phyloP scores from a whole-genome alignment of 106 monocot species.

The Dioscorea alata region DNA sequence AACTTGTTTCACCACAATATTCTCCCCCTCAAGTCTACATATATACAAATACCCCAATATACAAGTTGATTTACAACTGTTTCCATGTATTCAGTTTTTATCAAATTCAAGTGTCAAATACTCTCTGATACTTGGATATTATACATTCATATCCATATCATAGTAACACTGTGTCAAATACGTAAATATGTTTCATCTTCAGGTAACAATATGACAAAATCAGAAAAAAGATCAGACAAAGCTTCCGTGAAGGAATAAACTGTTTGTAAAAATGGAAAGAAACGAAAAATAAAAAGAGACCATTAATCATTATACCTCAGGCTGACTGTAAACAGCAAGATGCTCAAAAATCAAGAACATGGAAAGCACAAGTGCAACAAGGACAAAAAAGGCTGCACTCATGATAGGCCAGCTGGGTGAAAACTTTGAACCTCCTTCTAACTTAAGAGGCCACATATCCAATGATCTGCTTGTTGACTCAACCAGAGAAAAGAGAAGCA shows the following conservation, averaged over 20 bases:
- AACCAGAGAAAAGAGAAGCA: constrained; percentile 37
- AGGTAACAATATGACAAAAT: too few species aligned
- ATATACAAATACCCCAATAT: too few species aligned
- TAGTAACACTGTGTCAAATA: too few species aligned
- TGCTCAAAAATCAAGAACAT: constrained; percentile 80
- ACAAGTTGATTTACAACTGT: too few species aligned
- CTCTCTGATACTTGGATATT: too few species aligned
- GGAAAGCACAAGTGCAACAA: constrained; percentile 60
- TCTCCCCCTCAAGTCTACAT: too few species aligned
- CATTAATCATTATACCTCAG: constrained; percentile 69
- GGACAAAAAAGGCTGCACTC: constrained; percentile 77
- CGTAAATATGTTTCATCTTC: too few species aligned
- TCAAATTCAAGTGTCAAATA: too few species aligned
- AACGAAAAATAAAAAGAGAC: constrained; percentile 5
- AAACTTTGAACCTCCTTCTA: constrained; percentile 18
- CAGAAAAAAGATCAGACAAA: too few species aligned
- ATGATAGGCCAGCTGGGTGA: constrained; percentile 79
- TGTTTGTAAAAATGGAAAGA: constrained; percentile 3
- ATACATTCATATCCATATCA: too few species aligned
- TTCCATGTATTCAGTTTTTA: too few species aligned
- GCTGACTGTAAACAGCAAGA: constrained; percentile 78
- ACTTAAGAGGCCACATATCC: constrained; percentile 34
- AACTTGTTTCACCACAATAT: too few species aligned
- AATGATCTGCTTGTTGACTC: constrained; percentile 39
- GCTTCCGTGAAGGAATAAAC: not conserved